Conservation (phyloP, 1,284 basidiomycete genomes). For the Ceratobasidium papillatum region DNA sequence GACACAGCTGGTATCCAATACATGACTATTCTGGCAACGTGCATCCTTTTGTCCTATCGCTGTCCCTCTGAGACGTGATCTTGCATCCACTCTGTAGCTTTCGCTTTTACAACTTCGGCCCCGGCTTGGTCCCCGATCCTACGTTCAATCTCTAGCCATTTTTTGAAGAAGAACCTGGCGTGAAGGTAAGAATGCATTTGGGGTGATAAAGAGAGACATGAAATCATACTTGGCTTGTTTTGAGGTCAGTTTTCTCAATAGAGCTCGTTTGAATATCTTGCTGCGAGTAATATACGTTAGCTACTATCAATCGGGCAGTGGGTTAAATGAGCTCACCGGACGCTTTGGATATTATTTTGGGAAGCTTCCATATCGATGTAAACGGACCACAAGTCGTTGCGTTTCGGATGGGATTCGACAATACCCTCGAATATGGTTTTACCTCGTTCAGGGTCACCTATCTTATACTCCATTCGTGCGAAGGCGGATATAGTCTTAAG, state of each 20-base stretch:
- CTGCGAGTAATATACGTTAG: constrained; percentile 53
- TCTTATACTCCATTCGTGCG: constrained; percentile 93
- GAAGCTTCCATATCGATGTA: constrained; percentile 96
- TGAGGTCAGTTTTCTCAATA: constrained; percentile 87
- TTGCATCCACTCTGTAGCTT: constrained; percentile 89
- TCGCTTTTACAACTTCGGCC: constrained; percentile 81
- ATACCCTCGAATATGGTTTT: constrained; percentile 97
- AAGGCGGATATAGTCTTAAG: constrained; percentile 94
- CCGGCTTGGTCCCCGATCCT: constrained; percentile 88
- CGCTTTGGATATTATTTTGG: constrained; percentile 76
- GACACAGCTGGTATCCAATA: too few species aligned
- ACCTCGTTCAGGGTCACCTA: constrained; percentile 93
- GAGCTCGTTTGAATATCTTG: constrained; percentile 83
- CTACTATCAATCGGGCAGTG: not conserved
- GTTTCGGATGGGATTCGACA: constrained; percentile 91
- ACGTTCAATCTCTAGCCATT: constrained; percentile 92
- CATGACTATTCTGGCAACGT: not conserved
- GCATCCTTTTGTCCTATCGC: not conserved
- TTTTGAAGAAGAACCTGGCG: constrained; percentile 89
- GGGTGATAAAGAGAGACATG: constrained; percentile 24
- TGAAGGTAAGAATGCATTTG: constrained; percentile 33
- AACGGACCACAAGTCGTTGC: constrained; percentile 95
- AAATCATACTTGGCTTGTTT: constrained; percentile 88
- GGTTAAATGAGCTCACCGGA: constrained; percentile 75
- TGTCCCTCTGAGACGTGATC: not conserved